These are phyloP conservation scores for Kalanchoe fedtschenkoi DNA, from an alignment of 164 flowering plant genomes.

Conservation along the genomic window DNA sequence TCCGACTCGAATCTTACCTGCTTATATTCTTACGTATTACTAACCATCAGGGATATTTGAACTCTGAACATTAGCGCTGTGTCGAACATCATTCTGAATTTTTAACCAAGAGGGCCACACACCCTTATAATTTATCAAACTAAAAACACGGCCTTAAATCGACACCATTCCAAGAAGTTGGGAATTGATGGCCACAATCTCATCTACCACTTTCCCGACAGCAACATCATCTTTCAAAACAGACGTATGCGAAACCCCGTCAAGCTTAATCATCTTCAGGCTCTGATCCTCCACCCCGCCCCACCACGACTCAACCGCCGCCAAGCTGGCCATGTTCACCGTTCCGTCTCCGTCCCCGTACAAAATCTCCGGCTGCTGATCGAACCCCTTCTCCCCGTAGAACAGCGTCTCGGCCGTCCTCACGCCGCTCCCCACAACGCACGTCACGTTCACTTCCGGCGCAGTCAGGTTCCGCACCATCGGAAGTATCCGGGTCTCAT, in stretches of 20 bases:
- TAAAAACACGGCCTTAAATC: not conserved
- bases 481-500: constrained; percentile 42
- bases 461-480: constrained; percentile 22
- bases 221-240: constrained; percentile 43
- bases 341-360: constrained; percentile 99
- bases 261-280: constrained; percentile 32
- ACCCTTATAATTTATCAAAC: too few species aligned
- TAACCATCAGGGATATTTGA: too few species aligned
- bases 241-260: constrained; percentile 44
- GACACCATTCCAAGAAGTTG: not conserved
- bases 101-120: too few species aligned
- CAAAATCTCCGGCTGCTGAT: constrained; percentile 52
- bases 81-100: too few species aligned
- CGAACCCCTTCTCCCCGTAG: constrained; percentile 48
- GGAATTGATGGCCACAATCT: constrained; percentile 34
- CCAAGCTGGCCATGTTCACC: constrained; percentile 70
- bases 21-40: too few species aligned
- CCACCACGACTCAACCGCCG: constrained; percentile 49
- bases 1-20: too few species aligned
- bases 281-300: constrained; percentile 16
- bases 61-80: too few species aligned
- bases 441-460: constrained; percentile 56
- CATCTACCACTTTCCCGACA: constrained; percentile 26
- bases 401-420: constrained; percentile 59
- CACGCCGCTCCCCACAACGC: constrained; percentile 60